Evolutionary conservation across 2,329 filamentous ascomycete genomes (phyloP).

Genomic region (Alternaria postmessia): DNA sequence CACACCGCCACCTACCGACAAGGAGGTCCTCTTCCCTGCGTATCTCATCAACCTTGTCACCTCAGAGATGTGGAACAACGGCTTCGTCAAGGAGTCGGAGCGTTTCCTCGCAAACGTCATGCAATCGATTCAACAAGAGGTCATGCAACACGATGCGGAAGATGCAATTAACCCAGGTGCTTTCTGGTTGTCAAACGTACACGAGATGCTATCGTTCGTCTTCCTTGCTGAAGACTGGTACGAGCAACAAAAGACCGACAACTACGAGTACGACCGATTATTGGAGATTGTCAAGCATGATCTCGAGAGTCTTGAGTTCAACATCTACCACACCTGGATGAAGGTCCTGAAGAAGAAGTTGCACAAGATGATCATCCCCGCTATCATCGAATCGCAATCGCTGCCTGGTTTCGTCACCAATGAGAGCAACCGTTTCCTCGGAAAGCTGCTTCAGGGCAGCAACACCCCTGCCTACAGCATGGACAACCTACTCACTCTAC

Average conservation of each 20-base stretch:
- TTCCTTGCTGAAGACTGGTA: slow-evolving; percentile 99
- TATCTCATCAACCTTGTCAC: slow-evolving; percentile 99
- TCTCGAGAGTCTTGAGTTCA: slow-evolving; percentile 97
- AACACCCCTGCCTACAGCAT: slow-evolving; percentile 97
- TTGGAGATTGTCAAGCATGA: slow-evolving; percentile 99
- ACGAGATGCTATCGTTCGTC: slow-evolving; percentile 99
- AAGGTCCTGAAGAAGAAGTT: slow-evolving; percentile 99
- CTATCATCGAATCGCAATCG: slow-evolving; percentile 98
- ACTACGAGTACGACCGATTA: slow-evolving; percentile 97
- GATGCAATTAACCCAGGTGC: slow-evolving; percentile 96
- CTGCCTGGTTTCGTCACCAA: slow-evolving; percentile 98
- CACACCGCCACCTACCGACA: slow-evolving; percentile 91
- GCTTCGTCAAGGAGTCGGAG: slow-evolving; percentile 99
- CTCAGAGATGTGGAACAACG: slow-evolving; percentile 99
- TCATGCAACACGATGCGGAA: slow-evolving; percentile 98
- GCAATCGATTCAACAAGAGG: slow-evolving; percentile 99
- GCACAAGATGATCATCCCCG: slow-evolving; percentile 99
- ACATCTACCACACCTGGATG: slow-evolving; percentile 99
- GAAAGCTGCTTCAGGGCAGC: slow-evolving; percentile 91
- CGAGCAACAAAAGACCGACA: slow-evolving; percentile 98
- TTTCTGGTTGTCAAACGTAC: slow-evolving; percentile 99
- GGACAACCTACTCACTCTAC: slow-evolving; percentile 93
- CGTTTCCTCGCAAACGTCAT: slow-evolving; percentile 99
- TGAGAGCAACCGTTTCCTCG: slow-evolving; percentile 96
- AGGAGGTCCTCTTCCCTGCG: slow-evolving; percentile 97